Evolutionary conservation across 495 filamentous ascomycete species (phyloP).

Genomic region (Hapsidospora chrysogenum): DNA sequence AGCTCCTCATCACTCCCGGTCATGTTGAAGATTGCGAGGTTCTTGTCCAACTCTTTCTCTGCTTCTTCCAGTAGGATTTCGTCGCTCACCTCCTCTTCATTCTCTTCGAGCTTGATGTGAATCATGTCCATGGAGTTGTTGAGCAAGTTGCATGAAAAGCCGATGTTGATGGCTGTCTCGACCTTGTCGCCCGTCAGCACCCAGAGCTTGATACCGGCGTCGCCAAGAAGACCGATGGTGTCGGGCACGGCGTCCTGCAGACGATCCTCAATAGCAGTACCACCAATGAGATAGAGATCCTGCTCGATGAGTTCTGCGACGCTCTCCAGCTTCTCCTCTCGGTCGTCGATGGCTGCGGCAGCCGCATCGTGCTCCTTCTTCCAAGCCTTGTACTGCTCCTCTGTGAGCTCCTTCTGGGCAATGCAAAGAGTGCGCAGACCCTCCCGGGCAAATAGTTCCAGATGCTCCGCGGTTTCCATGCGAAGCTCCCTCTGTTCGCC

Average conservation of each 20-base stretch:
- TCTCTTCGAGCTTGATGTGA: slow-evolving; percentile 66
- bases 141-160: slow-evolving; percentile 95
- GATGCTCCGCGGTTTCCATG: slow-evolving; percentile 70
- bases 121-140: slow-evolving; percentile 97
- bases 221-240: slow-evolving; percentile 80
- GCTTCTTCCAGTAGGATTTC: slow-evolving; percentile 36
- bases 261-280: slow-evolving; percentile 95
- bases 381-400: slow-evolving; percentile 79
- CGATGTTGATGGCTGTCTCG: slow-evolving; percentile 99
- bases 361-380: slow-evolving; percentile 76
- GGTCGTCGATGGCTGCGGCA: slow-evolving; percentile 63
- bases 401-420: slow-evolving; percentile 66
- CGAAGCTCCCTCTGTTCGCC: slow-evolving; percentile 80
- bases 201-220: slow-evolving; percentile 99
- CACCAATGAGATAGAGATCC: slow-evolving; percentile 75
- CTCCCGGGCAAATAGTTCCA: slow-evolving; percentile 93
- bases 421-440: slow-evolving; percentile 91
- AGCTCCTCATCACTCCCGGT: slow-evolving; percentile 83
- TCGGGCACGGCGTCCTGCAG: slow-evolving; percentile 96
- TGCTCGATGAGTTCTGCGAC: slow-evolving; percentile 84
- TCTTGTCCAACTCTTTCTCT: slow-evolving; percentile 51
- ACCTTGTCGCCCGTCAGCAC: slow-evolving; percentile 98
- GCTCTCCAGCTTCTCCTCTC: slow-evolving; percentile 87
- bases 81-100: slow-evolving; percentile 27
- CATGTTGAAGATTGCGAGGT: slow-evolving; percentile 56